Evolutionary conservation across 164 flowering plant species (phyloP).

Genomic region (Dillenia suffruticosa): DNA sequence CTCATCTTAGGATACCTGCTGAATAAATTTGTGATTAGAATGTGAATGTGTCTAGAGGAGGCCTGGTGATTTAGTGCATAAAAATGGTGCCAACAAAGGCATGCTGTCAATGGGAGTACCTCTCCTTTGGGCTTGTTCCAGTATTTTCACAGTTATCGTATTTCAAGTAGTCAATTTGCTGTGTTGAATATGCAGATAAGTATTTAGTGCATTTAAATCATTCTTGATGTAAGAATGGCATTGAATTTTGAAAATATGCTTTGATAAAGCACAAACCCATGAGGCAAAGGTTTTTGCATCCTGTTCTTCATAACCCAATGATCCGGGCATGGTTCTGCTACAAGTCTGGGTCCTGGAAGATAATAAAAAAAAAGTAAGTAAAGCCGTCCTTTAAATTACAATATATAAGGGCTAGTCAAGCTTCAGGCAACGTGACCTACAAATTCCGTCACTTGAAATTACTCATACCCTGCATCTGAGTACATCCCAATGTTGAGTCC

Average conservation of each 20-base stretch:
- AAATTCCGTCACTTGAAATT: neutral
- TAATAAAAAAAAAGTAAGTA: neutral
- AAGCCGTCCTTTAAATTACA: neutral
- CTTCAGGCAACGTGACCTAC: neutral
- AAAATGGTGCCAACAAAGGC: neutral
- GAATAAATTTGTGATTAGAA: neutral
- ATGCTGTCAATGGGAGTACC: constrained; percentile 12
- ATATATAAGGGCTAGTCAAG: neutral
- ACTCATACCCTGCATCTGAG: constrained; percentile 44
- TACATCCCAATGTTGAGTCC: constrained; percentile 48
- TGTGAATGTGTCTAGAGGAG: neutral
- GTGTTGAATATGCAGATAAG: constrained; percentile 3
- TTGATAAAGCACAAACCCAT: constrained; percentile 33
- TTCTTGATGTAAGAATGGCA: neutral
- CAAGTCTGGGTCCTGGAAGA: constrained; percentile 33
- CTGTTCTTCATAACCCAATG: constrained; percentile 48
- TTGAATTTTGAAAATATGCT: neutral
- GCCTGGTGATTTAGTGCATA: neutral
- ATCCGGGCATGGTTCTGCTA: constrained; percentile 50
- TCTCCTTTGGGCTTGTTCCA: constrained; percentile 29
- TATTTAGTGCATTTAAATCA: neutral
- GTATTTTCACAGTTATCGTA: constrained; percentile 46
- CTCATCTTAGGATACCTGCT: constrained; percentile 38
- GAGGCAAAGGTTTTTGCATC: constrained; percentile 47
- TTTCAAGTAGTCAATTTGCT: constrained; percentile 53